phyloP scores from a whole-genome alignment of 768 basidiomycete genomes.

The Aureoboletus auriporus region DNA sequence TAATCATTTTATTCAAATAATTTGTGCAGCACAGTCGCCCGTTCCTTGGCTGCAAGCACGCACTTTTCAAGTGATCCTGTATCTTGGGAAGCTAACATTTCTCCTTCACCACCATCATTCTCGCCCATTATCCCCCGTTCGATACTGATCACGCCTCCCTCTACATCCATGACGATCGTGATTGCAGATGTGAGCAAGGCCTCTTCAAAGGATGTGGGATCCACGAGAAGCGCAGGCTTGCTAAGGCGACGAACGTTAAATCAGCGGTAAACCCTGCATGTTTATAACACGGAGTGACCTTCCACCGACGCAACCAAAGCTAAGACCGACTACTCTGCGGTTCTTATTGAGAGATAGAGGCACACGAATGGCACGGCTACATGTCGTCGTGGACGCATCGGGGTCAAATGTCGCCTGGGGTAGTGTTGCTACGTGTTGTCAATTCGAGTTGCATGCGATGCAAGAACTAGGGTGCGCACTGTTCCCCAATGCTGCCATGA shows the following conservation, averaged over 20 bases:
- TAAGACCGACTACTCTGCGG: conserved; percentile 18
- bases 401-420: conserved; percentile 71
- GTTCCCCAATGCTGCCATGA: conserved; percentile 81
- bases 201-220: conserved; percentile 90
- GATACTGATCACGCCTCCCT: conserved; percentile 19
- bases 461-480: conserved; percentile 49
- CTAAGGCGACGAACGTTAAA: background rate
- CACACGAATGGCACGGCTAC: conserved; percentile 45
- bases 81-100: background rate
- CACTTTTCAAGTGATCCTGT: conserved; percentile 16
- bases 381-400: conserved; percentile 59
- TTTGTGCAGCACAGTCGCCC: conserved; percentile 20
- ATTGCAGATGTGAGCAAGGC: conserved; percentile 74
- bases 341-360: conserved; percentile 42
- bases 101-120: conserved; percentile 12
- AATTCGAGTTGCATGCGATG: conserved; percentile 36
- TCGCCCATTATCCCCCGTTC: conserved; percentile 24
- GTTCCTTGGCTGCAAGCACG: conserved; percentile 16
- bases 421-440: conserved; percentile 47
- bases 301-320: conserved; percentile 23
- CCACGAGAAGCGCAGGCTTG: conserved; percentile 58
- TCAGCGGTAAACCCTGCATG: background rate
- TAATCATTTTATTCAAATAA: conserved; percentile 16
- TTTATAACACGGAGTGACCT: conserved; percentile 6
- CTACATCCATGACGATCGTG: conserved; percentile 54